Percentiles rank a stretch among this genome's conserved stretches.
Conservation (phyloP, 2,329 filamentous ascomycete species). For the Penicillium rolfsii region DNA sequence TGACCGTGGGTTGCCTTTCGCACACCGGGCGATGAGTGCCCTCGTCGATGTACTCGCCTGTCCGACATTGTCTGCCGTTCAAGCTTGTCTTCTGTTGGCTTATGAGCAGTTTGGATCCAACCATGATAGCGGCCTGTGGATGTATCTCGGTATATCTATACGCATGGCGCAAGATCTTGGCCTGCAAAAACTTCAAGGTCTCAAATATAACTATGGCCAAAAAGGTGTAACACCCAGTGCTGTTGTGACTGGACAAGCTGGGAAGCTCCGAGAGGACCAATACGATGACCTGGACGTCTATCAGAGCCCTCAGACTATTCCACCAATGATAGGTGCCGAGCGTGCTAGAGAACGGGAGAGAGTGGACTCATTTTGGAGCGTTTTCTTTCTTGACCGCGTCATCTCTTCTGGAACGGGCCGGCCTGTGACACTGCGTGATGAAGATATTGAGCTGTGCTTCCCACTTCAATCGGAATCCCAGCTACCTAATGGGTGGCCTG, state of each 20-base stretch:
- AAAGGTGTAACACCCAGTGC: slow-evolving; percentile 60
- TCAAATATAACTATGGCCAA: slow-evolving; percentile 60
- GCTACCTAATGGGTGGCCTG: slow-evolving; percentile 67
- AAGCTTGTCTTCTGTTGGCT: slow-evolving; percentile 79
- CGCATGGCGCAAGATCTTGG: slow-evolving; percentile 80
- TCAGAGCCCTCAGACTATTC: slow-evolving; percentile 29
- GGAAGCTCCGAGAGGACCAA: slow-evolving; percentile 49
- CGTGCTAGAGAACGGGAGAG: slow-evolving; percentile 75
- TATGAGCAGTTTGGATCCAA: slow-evolving; percentile 89
- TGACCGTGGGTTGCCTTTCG: slow-evolving; percentile 76
- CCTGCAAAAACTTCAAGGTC: slow-evolving; percentile 77
- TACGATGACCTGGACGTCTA: slow-evolving; percentile 48
- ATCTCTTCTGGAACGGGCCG: slow-evolving; percentile 86
- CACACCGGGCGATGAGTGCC: slow-evolving; percentile 78
- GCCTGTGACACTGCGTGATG: slow-evolving; percentile 79
- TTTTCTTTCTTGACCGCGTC: slow-evolving; percentile 83
- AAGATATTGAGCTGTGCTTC: slow-evolving; percentile 80
- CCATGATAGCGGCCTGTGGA: slow-evolving; percentile 88
- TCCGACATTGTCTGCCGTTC: slow-evolving; percentile 79
- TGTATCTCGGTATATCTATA: slow-evolving; percentile 88
- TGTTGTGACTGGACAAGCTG: slow-evolving; percentile 51
- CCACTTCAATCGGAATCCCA: slow-evolving; percentile 58
- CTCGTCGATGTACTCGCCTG: slow-evolving; percentile 82
- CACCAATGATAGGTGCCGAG: slow-evolving; percentile 58
- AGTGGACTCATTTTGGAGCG: slow-evolving; percentile 86